Percentiles rank a stretch among this genome's conserved stretches.
phyloP scores from a whole-genome alignment of 179 eudicot genomes.

The Amaranthus tricolor region DNA sequence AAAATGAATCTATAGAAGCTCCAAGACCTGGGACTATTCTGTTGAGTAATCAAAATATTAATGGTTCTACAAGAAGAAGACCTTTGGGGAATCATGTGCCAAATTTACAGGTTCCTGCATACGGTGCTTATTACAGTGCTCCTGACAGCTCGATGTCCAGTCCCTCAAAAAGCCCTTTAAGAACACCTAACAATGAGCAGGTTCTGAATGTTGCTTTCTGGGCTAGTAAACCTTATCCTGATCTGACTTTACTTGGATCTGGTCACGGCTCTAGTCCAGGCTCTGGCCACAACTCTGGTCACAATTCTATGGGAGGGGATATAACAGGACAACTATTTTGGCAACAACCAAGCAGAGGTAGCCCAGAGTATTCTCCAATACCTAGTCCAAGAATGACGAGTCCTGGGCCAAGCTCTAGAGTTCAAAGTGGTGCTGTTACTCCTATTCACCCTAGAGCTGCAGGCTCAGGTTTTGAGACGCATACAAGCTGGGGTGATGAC shows the following conservation, averaged over 20 bases:
- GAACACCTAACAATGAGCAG: slow-evolving; percentile 57
- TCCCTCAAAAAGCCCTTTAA: slow-evolving; percentile 87
- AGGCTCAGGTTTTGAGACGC: slow-evolving; percentile 47
- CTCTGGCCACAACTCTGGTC: slow-evolving; percentile 88
- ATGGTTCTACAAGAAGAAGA: slow-evolving; percentile 54
- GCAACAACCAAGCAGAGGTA: slow-evolving; percentile 90
- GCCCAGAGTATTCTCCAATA: slow-evolving; percentile 88
- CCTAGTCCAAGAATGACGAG: slow-evolving; percentile 89
- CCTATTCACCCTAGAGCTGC: slow-evolving; percentile 84
- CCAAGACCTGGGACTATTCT: slow-evolving; percentile 36
- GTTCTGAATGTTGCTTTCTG: slow-evolving; percentile 50
- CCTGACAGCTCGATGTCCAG: slow-evolving; percentile 87
- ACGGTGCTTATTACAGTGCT: slow-evolving; percentile 66
- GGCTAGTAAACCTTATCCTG: slow-evolving; percentile 62
- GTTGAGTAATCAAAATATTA: slow-evolving; percentile 34
- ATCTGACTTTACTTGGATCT: slow-evolving; percentile 72
- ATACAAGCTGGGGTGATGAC: slow-evolving; percentile 54
- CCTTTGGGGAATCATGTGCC: slow-evolving; percentile 57
- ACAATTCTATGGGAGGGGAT: slow-evolving; percentile 87
- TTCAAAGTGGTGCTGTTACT: slow-evolving; percentile 86
- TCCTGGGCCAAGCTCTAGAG: slow-evolving; percentile 82
- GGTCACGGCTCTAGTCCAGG: slow-evolving; percentile 92
- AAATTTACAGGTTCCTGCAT: slow-evolving; percentile 61
- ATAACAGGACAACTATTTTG: slow-evolving; percentile 68
- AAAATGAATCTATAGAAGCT: slow-evolving; percentile 37